Conservation (phyloP, 129 eudicot genomes). For the Escallonia herrerae region DNA sequence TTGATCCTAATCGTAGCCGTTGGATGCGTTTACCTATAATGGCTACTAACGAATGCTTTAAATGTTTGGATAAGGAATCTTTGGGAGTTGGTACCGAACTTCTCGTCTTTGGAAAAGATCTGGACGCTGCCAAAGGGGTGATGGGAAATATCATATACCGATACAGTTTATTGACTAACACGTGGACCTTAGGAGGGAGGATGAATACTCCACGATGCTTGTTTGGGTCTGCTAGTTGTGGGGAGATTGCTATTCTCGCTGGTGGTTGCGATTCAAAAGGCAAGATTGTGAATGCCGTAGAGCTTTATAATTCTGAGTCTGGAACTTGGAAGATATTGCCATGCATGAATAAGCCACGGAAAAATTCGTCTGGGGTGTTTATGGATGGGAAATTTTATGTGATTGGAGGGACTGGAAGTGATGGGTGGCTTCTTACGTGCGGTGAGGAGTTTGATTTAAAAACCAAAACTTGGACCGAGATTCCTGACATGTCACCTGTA, state of each 20-base stretch:
- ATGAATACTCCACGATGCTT: constrained; percentile 69
- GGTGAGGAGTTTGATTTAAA: constrained; percentile 71
- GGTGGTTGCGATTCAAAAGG: constrained; percentile 72
- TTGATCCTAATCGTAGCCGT: constrained; percentile 54
- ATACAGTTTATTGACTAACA: constrained; percentile 62
- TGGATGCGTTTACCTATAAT: constrained; percentile 77
- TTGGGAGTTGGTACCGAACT: constrained; percentile 82
- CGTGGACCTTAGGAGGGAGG: constrained; percentile 63
- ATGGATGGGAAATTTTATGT: constrained; percentile 84
- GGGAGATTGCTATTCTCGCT: constrained; percentile 71
- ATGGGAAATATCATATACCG: constrained; percentile 37
- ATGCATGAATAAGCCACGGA: constrained; percentile 53
- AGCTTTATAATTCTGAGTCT: constrained; percentile 61
- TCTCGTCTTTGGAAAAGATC: constrained; percentile 62
- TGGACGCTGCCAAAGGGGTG: constrained; percentile 17
- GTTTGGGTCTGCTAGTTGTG: constrained; percentile 82
- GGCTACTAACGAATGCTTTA: constrained; percentile 56
- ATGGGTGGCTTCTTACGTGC: constrained; percentile 46
- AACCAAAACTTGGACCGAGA: constrained; percentile 59
- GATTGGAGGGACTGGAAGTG: constrained; percentile 63
- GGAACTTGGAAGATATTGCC: constrained; percentile 59
- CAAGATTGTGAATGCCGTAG: constrained; percentile 44
- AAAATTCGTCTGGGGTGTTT: constrained; percentile 82
- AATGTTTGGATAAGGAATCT: constrained; percentile 73
- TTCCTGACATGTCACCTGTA: constrained; percentile 70